phyloP scores from a whole-genome alignment of 208 protist genomes.

The Tritrichomonas foetus region DNA sequence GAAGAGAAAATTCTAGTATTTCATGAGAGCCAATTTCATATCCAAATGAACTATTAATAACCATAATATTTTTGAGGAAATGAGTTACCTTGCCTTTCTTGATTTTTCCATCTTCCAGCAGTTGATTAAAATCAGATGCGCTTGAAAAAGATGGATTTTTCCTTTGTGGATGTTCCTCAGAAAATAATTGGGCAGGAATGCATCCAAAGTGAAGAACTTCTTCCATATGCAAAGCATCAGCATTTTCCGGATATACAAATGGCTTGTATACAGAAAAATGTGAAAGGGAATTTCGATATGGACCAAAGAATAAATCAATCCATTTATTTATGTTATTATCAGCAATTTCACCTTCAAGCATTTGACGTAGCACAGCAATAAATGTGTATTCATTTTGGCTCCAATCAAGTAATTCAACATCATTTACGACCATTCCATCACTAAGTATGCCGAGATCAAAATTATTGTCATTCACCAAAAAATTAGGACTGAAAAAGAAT shows the following conservation, averaged over 20 bases:
- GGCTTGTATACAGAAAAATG: not conserved
- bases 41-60: no score
- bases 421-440: not conserved
- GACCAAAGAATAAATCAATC: constrained; percentile 94
- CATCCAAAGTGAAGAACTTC: not conserved
- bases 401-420: constrained; percentile 57
- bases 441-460: not conserved
- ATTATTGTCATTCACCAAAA: not conserved
- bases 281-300: not conserved
- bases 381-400: constrained; percentile 45
- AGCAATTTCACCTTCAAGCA: constrained; percentile 64
- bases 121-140: no score
- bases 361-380: constrained; percentile 46
- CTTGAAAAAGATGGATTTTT: no score
- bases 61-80: no score
- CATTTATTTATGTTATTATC: constrained; percentile 78
- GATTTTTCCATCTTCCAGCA: no score
- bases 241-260: not conserved
- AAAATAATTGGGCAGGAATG: no score
- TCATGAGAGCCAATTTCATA: no score
- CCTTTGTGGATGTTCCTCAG: no score
- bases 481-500: not conserved
- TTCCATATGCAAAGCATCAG: not conserved
- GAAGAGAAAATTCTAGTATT: no score
- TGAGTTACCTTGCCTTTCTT: no score